Evolutionary conservation across 768 basidiomycete species (phyloP).

Genomic region (Brasilioporus rufonigricans): DNA sequence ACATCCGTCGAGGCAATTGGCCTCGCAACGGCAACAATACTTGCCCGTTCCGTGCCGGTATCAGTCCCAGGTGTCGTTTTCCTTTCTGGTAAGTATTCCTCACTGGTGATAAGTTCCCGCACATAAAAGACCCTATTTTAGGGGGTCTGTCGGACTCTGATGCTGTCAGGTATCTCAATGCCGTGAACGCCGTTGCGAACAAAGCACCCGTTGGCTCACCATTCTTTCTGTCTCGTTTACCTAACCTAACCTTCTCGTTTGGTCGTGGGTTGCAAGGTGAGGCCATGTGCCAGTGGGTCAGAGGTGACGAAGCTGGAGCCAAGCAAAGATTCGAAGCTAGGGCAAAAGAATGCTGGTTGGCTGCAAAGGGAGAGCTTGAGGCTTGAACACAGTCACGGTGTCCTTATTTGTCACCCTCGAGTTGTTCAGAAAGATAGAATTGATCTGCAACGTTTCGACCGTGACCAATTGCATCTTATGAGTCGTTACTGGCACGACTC

Average conservation of each 20-base stretch:
- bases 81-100: constrained; percentile 40
- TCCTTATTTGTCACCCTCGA: neutral
- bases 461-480: too few species aligned
- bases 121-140: neutral
- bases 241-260: constrained; percentile 49
- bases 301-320: too few species aligned
- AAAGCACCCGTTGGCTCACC: constrained; percentile 29
- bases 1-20: constrained; percentile 42
- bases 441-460: neutral
- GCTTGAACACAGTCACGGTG: neutral
- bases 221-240: constrained; percentile 35
- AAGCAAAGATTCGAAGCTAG: constrained; percentile 41
- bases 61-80: constrained; percentile 50
- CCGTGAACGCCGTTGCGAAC: constrained; percentile 42
- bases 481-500: too few species aligned
- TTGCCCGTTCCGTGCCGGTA: constrained; percentile 44
- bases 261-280: constrained; percentile 46
- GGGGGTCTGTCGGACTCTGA: constrained; percentile 46
- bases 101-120: neutral
- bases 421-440: constrained; percentile 1
- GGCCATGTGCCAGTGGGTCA: constrained; percentile 44
- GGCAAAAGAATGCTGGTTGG: constrained; percentile 43
- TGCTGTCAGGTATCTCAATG: constrained; percentile 36
- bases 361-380: constrained; percentile 35
- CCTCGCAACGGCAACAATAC: constrained; percentile 17